Base-by-base conservation (phyloP, 2,329 filamentous ascomycete genomes). In the Sarocladiaceae sp. region DNA sequence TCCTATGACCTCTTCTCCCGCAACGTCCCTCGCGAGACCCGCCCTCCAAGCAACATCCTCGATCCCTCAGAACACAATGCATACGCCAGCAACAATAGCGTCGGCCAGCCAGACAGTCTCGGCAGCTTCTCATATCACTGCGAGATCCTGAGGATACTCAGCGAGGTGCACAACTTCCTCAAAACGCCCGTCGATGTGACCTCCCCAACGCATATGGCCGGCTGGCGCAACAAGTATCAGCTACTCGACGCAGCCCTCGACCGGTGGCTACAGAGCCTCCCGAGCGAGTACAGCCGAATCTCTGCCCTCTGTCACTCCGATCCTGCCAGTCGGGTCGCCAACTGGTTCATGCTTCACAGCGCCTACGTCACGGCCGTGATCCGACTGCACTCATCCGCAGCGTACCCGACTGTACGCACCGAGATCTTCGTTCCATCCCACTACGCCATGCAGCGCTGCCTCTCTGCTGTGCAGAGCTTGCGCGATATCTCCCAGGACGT, bases 341-440 rank as follows among this genome's bases (percentile, higher is more conserved):
- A 69, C 48, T 69, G 66, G 66, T 68, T 69, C 47, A 67, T 69
- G 64, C 54, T 70, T 7, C 67, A 70, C 20, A 68, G 66, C 49
- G 67, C 67, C 6, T 70, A 68, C 35, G 66, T 70, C 11, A 67
- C 65, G 0, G 59, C 65, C 3, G 67, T 67, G 5, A 65, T 70
- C 3, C 61, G 67, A 1, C 53, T 70, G n/a, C 67, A 70, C 46
- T 68, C 67, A 3, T 60, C 65, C 3, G 66, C 67, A 1, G 67
- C 67, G 3, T 70, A 70, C 42, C 67, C 67, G 3, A 63, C 59
- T 0, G 53, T 63, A 1, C 56, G 62, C 5, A 67, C 66, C 4
- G 59, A 64, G 24, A 59, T 67, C n/a, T 67, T 70, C 26, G 57
- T 65, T 6, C 67, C 67, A 0, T 68, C 65, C 1, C 61, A 69